Base-by-base conservation (phyloP, 495 filamentous ascomycete genomes). In the Hypomontagnella monticulosa region DNA sequence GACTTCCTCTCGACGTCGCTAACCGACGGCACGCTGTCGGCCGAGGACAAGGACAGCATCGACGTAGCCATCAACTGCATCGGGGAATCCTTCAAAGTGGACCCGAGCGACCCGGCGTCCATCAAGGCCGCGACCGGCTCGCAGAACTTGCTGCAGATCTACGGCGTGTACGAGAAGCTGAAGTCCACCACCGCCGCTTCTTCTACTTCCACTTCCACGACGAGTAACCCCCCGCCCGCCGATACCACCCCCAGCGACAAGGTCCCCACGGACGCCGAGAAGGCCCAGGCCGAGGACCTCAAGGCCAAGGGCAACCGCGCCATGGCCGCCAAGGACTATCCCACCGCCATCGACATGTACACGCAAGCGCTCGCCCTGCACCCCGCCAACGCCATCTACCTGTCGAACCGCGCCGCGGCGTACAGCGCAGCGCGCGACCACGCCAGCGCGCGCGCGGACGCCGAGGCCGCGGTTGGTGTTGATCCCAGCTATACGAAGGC, bases 401-500 rank as follows among this genome's bases (percentile, higher is more conserved):
- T 99, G 23, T 96, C 92, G 63, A 99, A 99, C 84, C 93, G 95
- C 47, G 96, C 95, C 4, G 95, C 95, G 14, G 95, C 95, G 0
- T 91, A 93, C 80, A 89, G 85, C 34, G 93, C 90, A 0, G 85
- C 86, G 19, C 80, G 84, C n/a, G 85, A 97, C 74, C 93, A 96
- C 77, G 87, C 89, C 51, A 84, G 88, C 64, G 95, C 95, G 12
- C 87, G 85, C 57, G 78, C 86, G 44, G 95, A 98, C 78, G 95
- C 95, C 23, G 93, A 97, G 79, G 82, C 93, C 57, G 94, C 95
- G 20, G 89, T 91, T 34, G 84, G 86, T 46, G 84, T 90, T 33
- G 95, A 98, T 74, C 92, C 95, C 19, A 90, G 87, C 69, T 98
- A 97, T 82, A 93, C 92, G 67, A 98, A 98, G 81, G 95, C 92